Base-by-base conservation (phyloP, 176 grass and related monocot genomes). In the Oryza glumipatula region DNA sequence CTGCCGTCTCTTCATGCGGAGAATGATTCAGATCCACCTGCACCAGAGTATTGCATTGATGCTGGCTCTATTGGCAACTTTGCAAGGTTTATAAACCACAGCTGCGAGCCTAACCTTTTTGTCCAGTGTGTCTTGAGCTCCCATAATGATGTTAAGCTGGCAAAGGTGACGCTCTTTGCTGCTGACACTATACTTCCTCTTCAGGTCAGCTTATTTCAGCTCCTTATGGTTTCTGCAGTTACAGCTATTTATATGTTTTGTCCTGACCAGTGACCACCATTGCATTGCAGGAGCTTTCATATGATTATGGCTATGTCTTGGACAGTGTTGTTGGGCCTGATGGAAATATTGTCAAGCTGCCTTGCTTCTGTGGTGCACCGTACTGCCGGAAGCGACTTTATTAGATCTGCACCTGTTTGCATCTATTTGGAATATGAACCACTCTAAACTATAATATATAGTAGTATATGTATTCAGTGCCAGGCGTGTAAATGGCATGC, bases 51-150 rank as follows among this genome's bases (percentile, higher is more conserved):
- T 64, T 98, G 96, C 83, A 98, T 98, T 13, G 91, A 98, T 68
- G 93, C 91, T 16, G 90, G 76, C 30, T 73, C 65, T 35, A 77
- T 79, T 84, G 96, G 93, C 10, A 95, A 90, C 60, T 78, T 98
- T 66, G 93, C 96, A 3, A 91, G 96, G 64, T 98, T 98, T 72
- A 95, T 98, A 65, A 98, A 98, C 54, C 96, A 98, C 52, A 98
- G 96, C 15, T 98, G 93, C 45, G 80, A 91, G 43, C 96, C 96
- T 22, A 98, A 98, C 61, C 89, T 94, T 19, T 98, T 98, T 47
- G 91, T 98, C 47, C 96, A 98, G 77, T 95, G 91, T 35, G 70
- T 98, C 26, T 61, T 98, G 58, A 98, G 83, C 71, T 95, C 93
- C 32, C 96, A 98, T 47, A 87, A 82, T 3, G 91, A 98, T 17